Conservation (phyloP, 306 rosid species). For the Vicia sativa region DNA sequence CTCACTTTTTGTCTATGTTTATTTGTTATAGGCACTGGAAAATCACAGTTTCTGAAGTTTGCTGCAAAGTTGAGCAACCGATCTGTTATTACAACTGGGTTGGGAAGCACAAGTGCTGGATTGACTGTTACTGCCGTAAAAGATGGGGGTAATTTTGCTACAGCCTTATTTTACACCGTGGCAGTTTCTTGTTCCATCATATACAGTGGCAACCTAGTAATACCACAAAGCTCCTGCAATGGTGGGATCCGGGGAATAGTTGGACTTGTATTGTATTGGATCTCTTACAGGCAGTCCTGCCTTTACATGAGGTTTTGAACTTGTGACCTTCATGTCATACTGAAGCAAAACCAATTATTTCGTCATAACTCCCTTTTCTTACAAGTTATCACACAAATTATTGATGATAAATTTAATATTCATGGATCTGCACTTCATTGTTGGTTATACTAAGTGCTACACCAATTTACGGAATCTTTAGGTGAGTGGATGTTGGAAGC, state of each 20-base stretch:
- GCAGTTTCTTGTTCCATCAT: conserved; percentile 19
- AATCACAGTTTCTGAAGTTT: conserved; percentile 94
- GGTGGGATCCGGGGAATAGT: conserved; percentile 2
- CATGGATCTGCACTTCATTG: conserved; percentile 19
- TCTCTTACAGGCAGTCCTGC: conserved; percentile 16
- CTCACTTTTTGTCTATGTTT: background rate
- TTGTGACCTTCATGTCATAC: background rate
- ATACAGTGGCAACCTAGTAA: background rate
- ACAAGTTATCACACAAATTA: background rate
- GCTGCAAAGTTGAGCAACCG: conserved; percentile 92
- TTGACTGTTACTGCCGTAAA: conserved; percentile 94
- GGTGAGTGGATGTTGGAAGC: conserved; percentile 99
- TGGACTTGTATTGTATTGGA: background rate
- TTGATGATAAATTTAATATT: conserved; percentile 29
- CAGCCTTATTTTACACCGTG: conserved; percentile 15
- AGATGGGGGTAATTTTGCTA: conserved; percentile 71
- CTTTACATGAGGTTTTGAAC: background rate
- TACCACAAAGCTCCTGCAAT: conserved; percentile 14
- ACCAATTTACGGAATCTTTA: conserved; percentile 39
- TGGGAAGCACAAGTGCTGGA: conserved; percentile 99
- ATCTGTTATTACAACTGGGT: conserved; percentile 93
- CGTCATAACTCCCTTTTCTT: background rate
- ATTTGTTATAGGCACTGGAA: conserved; percentile 75
- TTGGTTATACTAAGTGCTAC: conserved; percentile 26
- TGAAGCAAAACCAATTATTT: background rate